A percentile compares a stretch with the other conserved stretches of the same genome.
These are phyloP conservation scores for Euphorbia corollata DNA, from an alignment of 441 rosid species.

Conservation along the genomic window DNA sequence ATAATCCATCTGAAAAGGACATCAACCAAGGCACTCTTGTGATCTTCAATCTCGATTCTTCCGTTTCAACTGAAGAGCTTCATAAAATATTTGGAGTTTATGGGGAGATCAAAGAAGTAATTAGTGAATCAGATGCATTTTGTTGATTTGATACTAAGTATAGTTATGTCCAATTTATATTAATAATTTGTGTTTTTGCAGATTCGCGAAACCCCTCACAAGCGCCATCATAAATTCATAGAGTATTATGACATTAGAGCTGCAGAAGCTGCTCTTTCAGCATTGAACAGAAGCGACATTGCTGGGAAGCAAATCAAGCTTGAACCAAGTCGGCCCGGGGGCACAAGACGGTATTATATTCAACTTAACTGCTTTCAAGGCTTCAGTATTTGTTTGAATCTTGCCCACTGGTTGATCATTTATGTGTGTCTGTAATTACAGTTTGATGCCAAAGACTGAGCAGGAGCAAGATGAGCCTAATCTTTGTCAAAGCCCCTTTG, in stretches of 20 bases:
- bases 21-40: conserved; percentile 49
- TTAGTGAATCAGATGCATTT: conserved; percentile 16
- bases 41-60: conserved; percentile 44
- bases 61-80: conserved; percentile 52
- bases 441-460: conserved; percentile 43
- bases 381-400: conserved; percentile 9
- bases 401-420: neutral
- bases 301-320: conserved; percentile 57
- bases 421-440: conserved; percentile 20
- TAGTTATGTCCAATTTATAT: neutral
- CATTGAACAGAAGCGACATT: conserved; percentile 38
- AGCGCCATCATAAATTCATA: conserved; percentile 36
- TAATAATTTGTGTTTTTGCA: conserved; percentile 25
- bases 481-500: conserved; percentile 41
- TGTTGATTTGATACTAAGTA: conserved; percentile 7
- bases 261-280: conserved; percentile 51
- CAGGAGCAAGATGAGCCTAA: conserved; percentile 47
- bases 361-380: conserved; percentile 11
- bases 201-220: conserved; percentile 44
- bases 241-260: conserved; percentile 59
- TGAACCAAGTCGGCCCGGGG: conserved; percentile 38
- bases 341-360: conserved; percentile 30
- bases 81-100: conserved; percentile 46
- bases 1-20: conserved; percentile 44
- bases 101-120: conserved; percentile 57